Evolutionary conservation across 805 yeast genomes (phyloP).

Genomic region (Kazachstania taianensis): DNA sequence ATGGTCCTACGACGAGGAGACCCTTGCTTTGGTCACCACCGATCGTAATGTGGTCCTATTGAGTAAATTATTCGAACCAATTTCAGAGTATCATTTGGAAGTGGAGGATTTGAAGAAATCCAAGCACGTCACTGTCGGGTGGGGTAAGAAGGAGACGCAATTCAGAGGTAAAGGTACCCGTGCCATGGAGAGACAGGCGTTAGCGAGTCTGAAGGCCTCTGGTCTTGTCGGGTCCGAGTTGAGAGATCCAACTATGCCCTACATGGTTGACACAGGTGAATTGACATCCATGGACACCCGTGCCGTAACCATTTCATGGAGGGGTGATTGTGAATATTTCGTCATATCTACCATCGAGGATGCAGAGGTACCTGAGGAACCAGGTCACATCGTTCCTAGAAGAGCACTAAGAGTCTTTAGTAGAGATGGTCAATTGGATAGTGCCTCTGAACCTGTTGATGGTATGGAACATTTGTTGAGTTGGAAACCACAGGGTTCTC

Average conservation of each 20-base stretch:
- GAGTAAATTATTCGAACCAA: conserved; percentile 69
- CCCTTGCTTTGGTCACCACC: conserved; percentile 56
- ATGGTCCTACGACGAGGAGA: conserved; percentile 92
- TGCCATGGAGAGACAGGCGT: conserved; percentile 55
- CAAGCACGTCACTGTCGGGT: conserved; percentile 89
- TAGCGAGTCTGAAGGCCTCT: conserved; percentile 38
- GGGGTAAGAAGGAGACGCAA: conserved; percentile 97
- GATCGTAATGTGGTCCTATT: conserved; percentile 54
- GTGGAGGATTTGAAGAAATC: conserved; percentile 56
- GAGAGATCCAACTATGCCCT: conserved; percentile 84
- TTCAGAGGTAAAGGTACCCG: conserved; percentile 89
- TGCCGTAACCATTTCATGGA: conserved; percentile 62
- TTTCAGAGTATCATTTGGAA: conserved; percentile 51
- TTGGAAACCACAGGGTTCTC: conserved; percentile 88
- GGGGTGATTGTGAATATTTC: conserved; percentile 88
- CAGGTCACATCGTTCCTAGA: conserved; percentile 34
- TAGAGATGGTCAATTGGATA: conserved; percentile 66
- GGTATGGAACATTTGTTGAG: conserved; percentile 62
- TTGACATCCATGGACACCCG: conserved; percentile 45
- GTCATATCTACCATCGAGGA: conserved; percentile 56
- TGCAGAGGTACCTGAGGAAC: conserved; percentile 32
- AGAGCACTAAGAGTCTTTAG: conserved; percentile 77
- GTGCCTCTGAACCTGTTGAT: conserved; percentile 85
- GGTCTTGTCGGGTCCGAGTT: conserved; percentile 60
- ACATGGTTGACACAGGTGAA: conserved; percentile 59